Percentiles rank a stretch among this genome's conserved stretches.
phyloP scores from a whole-genome alignment of 2,329 filamentous ascomycete genomes.

The Knufia petricola region DNA sequence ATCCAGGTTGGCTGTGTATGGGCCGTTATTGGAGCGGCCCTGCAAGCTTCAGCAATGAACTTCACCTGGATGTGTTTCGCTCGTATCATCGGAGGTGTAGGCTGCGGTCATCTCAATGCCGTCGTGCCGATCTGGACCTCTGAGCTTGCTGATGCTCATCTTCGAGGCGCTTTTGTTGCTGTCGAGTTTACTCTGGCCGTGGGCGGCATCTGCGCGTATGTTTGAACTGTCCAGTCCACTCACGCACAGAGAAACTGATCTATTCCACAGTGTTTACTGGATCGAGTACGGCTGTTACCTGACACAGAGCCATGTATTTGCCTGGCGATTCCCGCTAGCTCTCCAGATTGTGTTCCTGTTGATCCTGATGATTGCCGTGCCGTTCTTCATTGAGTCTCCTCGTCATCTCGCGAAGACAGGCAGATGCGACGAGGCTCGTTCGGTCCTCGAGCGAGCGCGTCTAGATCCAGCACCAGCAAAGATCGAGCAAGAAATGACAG shows the following conservation, averaged over 20 bases:
- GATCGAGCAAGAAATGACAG: too few relatives aligned
- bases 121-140: constrained; percentile 65
- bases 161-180: constrained; percentile 58
- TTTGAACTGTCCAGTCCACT: too few relatives aligned
- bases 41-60: constrained; percentile 59
- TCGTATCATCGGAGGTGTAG: constrained; percentile 53
- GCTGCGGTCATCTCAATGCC: constrained; percentile 60
- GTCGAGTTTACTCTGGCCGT: constrained; percentile 67
- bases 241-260: too few relatives aligned
- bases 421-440: constrained; percentile 56
- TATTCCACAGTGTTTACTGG: too few relatives aligned
- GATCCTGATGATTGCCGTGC: constrained; percentile 45
- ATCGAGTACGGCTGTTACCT: too few relatives aligned
- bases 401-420: constrained; percentile 58
- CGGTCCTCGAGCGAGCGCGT: constrained; percentile 54
- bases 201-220: too few relatives aligned
- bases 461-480: too few relatives aligned
- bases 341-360: constrained; percentile 60
- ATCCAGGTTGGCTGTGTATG: constrained; percentile 51
- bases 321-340: constrained; percentile 61
- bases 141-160: constrained; percentile 58
- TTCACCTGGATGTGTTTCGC: constrained; percentile 59
- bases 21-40: constrained; percentile 51
- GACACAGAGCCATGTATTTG: too few relatives aligned
- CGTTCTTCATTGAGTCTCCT: constrained; percentile 62